Percentiles rank a stretch among this genome's conserved stretches.
phyloP scores from a whole-genome alignment of 2,329 filamentous ascomycete species.

The Dendryphion nanum region DNA sequence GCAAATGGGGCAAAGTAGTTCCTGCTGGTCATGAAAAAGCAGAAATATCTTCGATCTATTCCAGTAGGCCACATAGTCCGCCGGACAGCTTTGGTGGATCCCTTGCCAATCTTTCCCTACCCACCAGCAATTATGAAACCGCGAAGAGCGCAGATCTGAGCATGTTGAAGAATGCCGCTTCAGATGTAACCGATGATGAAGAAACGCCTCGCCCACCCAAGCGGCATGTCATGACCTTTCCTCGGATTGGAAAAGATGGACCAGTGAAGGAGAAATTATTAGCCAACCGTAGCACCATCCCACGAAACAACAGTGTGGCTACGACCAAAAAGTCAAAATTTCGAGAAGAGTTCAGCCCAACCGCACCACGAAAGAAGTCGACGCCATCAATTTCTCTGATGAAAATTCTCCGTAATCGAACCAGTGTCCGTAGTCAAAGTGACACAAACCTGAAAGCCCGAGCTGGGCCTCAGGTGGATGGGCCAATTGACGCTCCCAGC shows the following conservation, averaged over 20 bases:
- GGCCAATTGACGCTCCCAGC: slow-evolving; percentile 14
- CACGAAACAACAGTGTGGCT: slow-evolving; percentile 29
- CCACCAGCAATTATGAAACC: slow-evolving; percentile 5
- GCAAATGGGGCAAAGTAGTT: slow-evolving; percentile 39
- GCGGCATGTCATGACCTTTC: background rate
- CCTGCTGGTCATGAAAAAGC: slow-evolving; percentile 6
- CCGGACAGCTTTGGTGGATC: slow-evolving; percentile 28
- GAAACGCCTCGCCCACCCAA: background rate
- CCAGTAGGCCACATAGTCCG: slow-evolving; percentile 39
- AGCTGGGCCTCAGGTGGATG: slow-evolving; percentile 15
- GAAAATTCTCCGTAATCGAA: slow-evolving; percentile 29
- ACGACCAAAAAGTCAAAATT: slow-evolving; percentile 35
- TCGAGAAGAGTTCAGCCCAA: slow-evolving; percentile 35
- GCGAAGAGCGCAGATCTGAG: slow-evolving; percentile 11
- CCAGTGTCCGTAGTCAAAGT: slow-evolving; percentile 31
- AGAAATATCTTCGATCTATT: slow-evolving; percentile 41
- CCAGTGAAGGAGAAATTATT: too few relatives aligned
- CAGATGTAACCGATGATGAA: background rate
- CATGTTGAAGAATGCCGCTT: slow-evolving; percentile 6
- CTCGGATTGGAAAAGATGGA: background rate
- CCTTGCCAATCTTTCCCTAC: slow-evolving; percentile 15
- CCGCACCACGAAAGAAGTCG: slow-evolving; percentile 25
- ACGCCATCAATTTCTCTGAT: slow-evolving; percentile 25
- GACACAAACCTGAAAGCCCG: slow-evolving; percentile 21
- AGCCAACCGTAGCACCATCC: too few relatives aligned